A percentile compares a stretch with the other conserved stretches of the same genome.
Conservation (phyloP, 202 grass and related monocot species). For the Zoysia matrella region DNA sequence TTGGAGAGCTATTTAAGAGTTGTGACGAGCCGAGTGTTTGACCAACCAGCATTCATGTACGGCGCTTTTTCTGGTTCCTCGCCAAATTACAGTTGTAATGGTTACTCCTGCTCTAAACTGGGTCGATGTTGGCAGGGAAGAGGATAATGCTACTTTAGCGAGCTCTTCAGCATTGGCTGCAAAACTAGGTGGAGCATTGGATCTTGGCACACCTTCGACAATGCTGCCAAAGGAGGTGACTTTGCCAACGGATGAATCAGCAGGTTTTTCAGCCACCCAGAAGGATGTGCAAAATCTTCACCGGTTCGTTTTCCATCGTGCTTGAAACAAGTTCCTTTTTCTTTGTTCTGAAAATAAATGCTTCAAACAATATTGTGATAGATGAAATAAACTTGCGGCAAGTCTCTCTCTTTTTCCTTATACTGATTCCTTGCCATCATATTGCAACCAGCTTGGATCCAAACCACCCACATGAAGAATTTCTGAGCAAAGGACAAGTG, state of each 20-base stretch:
- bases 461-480: constrained; percentile 18
- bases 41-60: constrained; percentile 50
- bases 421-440: not conserved
- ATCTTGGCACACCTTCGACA: constrained; percentile 18
- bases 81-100: not conserved
- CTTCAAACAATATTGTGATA: no score
- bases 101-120: constrained; percentile 8
- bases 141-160: constrained; percentile 4
- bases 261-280: constrained; percentile 22
- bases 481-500: constrained; percentile 46
- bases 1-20: constrained; percentile 63
- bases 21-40: constrained; percentile 50
- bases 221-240: constrained; percentile 26
- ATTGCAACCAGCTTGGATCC: constrained; percentile 38
- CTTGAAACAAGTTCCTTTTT: not conserved
- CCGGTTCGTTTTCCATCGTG: constrained; percentile 36
- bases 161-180: constrained; percentile 1
- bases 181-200: constrained; percentile 7
- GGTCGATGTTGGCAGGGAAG: constrained; percentile 31
- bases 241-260: constrained; percentile 31
- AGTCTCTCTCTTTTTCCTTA: constrained; percentile 2
- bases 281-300: constrained; percentile 35
- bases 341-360: no score
- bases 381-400: no score
- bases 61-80: not conserved